Conservation (phyloP, 2,329 filamentous ascomycete genomes). For the Colletotrichum lupini region DNA sequence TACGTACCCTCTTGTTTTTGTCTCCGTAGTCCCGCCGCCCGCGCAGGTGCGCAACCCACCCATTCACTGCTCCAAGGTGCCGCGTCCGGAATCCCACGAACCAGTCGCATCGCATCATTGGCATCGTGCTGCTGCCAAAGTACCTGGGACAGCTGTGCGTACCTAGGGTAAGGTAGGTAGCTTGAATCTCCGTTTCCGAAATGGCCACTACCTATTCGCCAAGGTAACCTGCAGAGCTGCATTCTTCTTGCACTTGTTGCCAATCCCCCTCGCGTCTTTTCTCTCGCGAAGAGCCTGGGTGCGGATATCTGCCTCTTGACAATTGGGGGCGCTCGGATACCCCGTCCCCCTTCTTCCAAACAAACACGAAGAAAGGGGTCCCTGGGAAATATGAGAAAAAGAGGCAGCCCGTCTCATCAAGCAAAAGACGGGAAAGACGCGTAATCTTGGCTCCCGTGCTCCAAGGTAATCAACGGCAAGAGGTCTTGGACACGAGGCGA, state of each 20-base stretch:
- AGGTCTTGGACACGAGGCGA: slow-evolving; percentile 17
- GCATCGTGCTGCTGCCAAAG: slow-evolving; percentile 26
- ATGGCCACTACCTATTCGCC: background rate
- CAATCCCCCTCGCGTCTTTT: background rate
- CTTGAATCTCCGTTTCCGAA: slow-evolving; percentile 6
- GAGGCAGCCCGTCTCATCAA: slow-evolving; percentile 11
- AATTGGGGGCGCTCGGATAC: background rate
- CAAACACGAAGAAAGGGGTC: slow-evolving; percentile 13
- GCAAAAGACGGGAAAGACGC: slow-evolving; percentile 5
- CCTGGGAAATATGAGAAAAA: slow-evolving; percentile 10
- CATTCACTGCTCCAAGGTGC: slow-evolving; percentile 15
- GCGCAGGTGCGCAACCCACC: slow-evolving; percentile 24
- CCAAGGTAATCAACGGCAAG: background rate
- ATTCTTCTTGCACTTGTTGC: background rate
- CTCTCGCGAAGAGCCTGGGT: background rate
- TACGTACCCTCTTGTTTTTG: no score
- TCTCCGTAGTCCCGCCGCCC: slow-evolving; percentile 19
- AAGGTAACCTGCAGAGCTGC: background rate
- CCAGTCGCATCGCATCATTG: slow-evolving; percentile 32
- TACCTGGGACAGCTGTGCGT: slow-evolving; percentile 15
- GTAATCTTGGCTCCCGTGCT: slow-evolving; percentile 2
- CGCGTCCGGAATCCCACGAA: slow-evolving; percentile 32
- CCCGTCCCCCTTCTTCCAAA: slow-evolving; percentile 1
- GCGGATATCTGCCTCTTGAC: background rate
- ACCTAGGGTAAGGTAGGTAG: no score